Percentiles rank a stretch among this genome's conserved stretches.
Conservation (phyloP, 1,284 basidiomycete species). For the Paramarasmius palmivorus region DNA sequence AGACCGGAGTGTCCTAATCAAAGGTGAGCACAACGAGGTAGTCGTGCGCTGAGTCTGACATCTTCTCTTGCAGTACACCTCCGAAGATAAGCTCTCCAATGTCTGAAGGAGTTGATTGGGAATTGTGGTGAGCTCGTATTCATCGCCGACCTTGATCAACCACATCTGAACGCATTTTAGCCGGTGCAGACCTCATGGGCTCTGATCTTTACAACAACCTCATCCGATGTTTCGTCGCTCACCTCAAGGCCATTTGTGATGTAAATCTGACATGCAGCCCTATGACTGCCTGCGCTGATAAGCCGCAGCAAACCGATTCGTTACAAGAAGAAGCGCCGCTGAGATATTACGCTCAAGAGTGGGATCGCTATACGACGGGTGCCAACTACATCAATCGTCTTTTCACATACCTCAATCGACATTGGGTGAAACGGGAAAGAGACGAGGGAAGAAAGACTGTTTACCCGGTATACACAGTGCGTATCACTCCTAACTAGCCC, state of each 20-base stretch:
- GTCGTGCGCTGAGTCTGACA: background rate
- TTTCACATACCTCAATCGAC: slow-evolving; percentile 96
- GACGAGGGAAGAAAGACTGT: slow-evolving; percentile 97
- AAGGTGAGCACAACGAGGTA: slow-evolving; percentile 36
- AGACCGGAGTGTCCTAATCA: slow-evolving; percentile 87
- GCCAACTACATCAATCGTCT: slow-evolving; percentile 95
- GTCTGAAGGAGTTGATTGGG: slow-evolving; percentile 38
- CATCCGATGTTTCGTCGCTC: slow-evolving; percentile 79
- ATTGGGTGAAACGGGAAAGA: slow-evolving; percentile 99
- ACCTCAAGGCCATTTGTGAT: slow-evolving; percentile 67
- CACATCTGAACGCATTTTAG: slow-evolving; percentile 36
- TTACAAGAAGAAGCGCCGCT: slow-evolving; percentile 85
- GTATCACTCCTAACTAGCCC: slow-evolving; percentile 29
- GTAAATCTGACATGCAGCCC: slow-evolving; percentile 36
- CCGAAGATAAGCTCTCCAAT: slow-evolving; percentile 68
- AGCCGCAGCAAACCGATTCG: slow-evolving; percentile 59
- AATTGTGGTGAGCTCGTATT: slow-evolving; percentile 56
- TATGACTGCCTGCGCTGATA: background rate
- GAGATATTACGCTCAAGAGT: slow-evolving; percentile 90
- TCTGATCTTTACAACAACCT: slow-evolving; percentile 90
- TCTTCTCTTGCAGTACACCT: slow-evolving; percentile 60
- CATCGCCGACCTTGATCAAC: slow-evolving; percentile 18
- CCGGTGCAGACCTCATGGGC: slow-evolving; percentile 90
- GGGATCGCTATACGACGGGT: slow-evolving; percentile 96
- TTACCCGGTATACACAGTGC: slow-evolving; percentile 93